phyloP scores from a whole-genome alignment of 176 grass and related monocot species.

The Oryza nivara region DNA sequence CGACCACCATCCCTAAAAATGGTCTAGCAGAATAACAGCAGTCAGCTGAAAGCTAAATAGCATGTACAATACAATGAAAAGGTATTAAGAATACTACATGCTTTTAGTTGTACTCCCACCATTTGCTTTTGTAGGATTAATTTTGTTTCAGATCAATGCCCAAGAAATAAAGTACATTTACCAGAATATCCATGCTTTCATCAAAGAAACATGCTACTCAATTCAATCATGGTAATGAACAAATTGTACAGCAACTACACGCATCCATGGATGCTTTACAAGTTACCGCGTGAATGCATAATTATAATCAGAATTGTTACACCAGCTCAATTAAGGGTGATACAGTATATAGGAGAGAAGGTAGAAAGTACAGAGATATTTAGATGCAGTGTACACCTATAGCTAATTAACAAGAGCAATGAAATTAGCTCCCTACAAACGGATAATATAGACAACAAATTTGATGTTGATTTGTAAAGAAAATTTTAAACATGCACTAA shows the following conservation, averaged over 20 bases:
- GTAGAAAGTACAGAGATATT: not conserved
- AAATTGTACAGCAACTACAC: not conserved
- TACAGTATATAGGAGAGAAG: not conserved
- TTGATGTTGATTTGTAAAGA: not conserved
- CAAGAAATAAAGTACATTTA: not conserved
- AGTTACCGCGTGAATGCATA: not conserved
- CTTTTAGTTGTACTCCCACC: not conserved
- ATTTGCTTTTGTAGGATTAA: not conserved
- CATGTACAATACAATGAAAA: not conserved
- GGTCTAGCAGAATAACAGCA: slow-evolving; percentile 40
- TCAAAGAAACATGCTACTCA: not conserved
- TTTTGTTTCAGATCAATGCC: not conserved
- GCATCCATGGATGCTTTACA: too few species aligned
- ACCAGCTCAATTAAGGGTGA: not conserved
- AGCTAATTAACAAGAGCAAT: not conserved
- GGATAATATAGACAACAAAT: slow-evolving; percentile 17
- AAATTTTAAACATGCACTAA: not conserved
- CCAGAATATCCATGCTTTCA: not conserved
- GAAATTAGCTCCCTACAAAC: not conserved
- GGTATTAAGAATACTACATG: not conserved
- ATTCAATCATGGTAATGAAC: not conserved
- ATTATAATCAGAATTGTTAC: not conserved
- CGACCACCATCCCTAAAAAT: slow-evolving; percentile 41
- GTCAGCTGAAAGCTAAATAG: slow-evolving; percentile 9
- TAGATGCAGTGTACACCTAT: not conserved